Conservation (phyloP, 768 basidiomycete species). For the Rossbeevera mucosa region DNA sequence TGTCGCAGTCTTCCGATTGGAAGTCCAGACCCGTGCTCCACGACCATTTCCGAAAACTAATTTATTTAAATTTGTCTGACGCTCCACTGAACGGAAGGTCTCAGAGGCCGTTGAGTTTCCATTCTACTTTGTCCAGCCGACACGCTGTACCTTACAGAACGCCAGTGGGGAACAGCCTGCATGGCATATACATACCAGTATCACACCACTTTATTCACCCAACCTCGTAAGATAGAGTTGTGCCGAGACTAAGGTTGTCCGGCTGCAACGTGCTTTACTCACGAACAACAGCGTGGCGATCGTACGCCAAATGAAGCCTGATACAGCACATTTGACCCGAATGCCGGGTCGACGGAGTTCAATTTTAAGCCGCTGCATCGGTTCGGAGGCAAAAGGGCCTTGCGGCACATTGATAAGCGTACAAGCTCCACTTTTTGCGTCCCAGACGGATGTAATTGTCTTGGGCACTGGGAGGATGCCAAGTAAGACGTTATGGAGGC, state of each 20-base stretch:
- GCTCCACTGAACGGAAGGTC: no score
- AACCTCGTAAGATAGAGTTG: neutral
- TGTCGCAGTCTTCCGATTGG: neutral
- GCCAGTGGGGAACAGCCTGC: neutral
- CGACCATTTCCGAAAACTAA: neutral
- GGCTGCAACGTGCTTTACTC: neutral
- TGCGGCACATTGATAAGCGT: neutral
- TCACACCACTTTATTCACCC: neutral
- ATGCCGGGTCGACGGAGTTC: neutral
- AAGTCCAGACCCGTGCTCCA: neutral
- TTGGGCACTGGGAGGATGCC: neutral
- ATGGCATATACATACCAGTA: neutral
- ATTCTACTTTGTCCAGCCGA: neutral
- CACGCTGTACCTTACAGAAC: neutral
- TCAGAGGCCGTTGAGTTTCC: no score
- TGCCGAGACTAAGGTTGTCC: neutral
- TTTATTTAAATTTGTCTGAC: neutral
- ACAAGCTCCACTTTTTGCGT: neutral
- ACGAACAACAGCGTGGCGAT: neutral
- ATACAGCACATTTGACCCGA: neutral
- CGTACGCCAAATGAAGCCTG: constrained; percentile 3
- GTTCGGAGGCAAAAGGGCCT: neutral
- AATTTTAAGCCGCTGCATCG: neutral
- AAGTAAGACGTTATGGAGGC: neutral
- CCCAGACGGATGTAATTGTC: neutral